Evolutionary conservation across 2,329 filamentous ascomycete genomes (phyloP).

Genomic region (Knoxdaviesia proteae): DNA sequence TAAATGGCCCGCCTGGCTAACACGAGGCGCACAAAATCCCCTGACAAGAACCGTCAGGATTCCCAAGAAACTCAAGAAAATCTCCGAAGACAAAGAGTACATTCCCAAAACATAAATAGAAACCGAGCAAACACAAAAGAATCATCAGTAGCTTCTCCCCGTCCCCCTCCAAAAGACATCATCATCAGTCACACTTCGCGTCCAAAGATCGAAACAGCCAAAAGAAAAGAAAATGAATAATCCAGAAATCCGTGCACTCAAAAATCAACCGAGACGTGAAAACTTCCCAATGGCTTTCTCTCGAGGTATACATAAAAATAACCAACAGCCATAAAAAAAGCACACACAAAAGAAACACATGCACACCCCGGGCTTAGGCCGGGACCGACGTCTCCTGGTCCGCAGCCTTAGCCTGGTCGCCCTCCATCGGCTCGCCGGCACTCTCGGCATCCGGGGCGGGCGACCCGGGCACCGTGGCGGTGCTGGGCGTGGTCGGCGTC

Average conservation of each 20-base stretch:
- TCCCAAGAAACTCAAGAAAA: neutral
- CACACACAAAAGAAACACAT: neutral
- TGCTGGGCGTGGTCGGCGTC: too few species aligned
- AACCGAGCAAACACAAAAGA: neutral
- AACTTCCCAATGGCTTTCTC: too few species aligned
- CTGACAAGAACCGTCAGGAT: too few species aligned
- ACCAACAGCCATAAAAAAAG: neutral
- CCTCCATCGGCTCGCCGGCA: too few species aligned
- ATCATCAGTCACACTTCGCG: neutral
- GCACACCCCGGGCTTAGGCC: neutral
- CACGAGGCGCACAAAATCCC: too few species aligned
- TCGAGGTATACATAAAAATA: neutral
- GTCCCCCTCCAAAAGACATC: neutral
- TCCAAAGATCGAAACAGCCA: conserved; percentile 2
- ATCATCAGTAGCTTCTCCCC: neutral
- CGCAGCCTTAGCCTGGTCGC: too few species aligned
- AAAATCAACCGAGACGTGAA: too few species aligned
- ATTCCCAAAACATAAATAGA: neutral
- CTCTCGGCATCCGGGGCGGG: too few species aligned
- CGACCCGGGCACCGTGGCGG: too few species aligned
- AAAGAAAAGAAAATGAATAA: conserved; percentile 4
- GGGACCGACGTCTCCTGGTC: neutral
- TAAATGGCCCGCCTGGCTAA: too few species aligned
- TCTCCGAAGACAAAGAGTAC: neutral
- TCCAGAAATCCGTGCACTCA: neutral